Percentiles rank a stretch among this genome's conserved stretches.
These are phyloP conservation scores for Vickermania ingenoplastis DNA, from an alignment of 208 protist genomes.

Conservation along the genomic window DNA sequence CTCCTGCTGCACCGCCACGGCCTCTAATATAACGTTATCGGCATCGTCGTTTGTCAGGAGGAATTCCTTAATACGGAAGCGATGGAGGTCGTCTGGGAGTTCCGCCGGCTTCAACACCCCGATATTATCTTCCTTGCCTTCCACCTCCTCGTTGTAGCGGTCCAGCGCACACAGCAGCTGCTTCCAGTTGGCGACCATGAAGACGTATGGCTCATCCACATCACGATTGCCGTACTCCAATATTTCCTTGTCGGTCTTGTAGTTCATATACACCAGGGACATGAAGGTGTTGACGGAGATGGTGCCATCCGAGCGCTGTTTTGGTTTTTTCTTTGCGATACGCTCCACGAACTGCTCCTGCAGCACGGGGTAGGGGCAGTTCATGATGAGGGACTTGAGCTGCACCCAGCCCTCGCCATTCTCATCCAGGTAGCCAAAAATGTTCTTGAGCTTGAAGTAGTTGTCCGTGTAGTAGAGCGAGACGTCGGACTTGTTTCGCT, in stretches of 20 bases:
- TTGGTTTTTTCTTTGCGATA: constrained; percentile 44
- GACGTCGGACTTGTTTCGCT: constrained; percentile 41
- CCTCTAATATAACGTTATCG: constrained; percentile 30
- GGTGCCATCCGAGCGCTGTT: constrained; percentile 52
- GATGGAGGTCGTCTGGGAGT: constrained; percentile 54
- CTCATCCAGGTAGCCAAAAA: constrained; percentile 74
- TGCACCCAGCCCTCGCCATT: constrained; percentile 66
- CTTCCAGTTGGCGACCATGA: constrained; percentile 80
- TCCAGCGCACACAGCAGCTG: constrained; percentile 49
- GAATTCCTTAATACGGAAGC: constrained; percentile 50
- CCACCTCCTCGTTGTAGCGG: constrained; percentile 22
- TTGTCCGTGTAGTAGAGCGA: constrained; percentile 66
- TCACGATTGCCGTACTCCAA: constrained; percentile 18
- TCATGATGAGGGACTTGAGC: constrained; percentile 59
- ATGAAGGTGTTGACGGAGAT: constrained; percentile 77
- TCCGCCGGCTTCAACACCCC: constrained; percentile 7
- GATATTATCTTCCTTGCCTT: constrained; percentile 4
- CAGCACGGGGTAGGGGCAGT: constrained; percentile 60
- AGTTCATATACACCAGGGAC: constrained; percentile 76
- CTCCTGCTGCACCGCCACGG: constrained; percentile 28
- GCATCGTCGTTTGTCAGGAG: constrained; percentile 35
- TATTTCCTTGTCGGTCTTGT: constrained; percentile 75
- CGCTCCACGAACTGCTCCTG: constrained; percentile 82
- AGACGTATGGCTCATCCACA: constrained; percentile 48
- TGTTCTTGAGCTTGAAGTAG: constrained; percentile 78